Conservation (phyloP, 116 monocot genomes). For the Thalassia testudinum region DNA sequence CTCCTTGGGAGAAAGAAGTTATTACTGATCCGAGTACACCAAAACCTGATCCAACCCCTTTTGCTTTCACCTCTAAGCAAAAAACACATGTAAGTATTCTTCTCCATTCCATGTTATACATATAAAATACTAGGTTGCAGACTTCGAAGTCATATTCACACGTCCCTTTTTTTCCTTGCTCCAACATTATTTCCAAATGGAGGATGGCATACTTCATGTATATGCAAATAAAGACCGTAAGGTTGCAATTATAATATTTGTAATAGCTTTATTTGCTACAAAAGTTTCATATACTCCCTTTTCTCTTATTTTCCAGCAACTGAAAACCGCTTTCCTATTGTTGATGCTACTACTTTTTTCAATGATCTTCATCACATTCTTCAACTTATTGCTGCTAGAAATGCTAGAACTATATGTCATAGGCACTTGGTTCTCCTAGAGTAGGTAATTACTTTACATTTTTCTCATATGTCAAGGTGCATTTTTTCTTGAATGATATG, state of each 20-base stretch:
- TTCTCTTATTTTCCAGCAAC: conserved; percentile 19
- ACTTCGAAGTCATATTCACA: not conserved
- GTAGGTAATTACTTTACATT: conserved; percentile 35
- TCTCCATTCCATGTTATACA: not conserved
- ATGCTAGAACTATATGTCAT: conserved; percentile 86
- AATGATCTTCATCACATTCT: conserved; percentile 93
- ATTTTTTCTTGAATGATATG: not conserved
- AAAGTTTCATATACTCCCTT: too few species aligned
- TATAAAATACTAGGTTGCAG: not conserved
- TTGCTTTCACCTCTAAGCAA: conserved; percentile 48
- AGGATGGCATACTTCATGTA: conserved; percentile 86
- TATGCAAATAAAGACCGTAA: conserved; percentile 62
- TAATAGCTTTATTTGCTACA: too few species aligned
- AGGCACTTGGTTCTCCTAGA: conserved; percentile 85
- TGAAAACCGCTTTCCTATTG: conserved; percentile 62
- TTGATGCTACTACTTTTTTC: conserved; percentile 95
- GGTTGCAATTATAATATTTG: not conserved
- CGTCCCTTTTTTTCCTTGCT: not conserved
- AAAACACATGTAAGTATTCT: conserved; percentile 55
- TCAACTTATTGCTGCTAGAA: conserved; percentile 72
- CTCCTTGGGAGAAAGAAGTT: conserved; percentile 94
- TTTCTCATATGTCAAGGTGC: too few species aligned
- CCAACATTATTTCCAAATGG: conserved; percentile 92
- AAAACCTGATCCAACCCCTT: conserved; percentile 84
- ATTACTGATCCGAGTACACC: conserved; percentile 97